Percentiles rank a stretch among this genome's conserved stretches.
These are phyloP conservation scores for Hyphopichia burtonii DNA, from an alignment of 1,139 yeast genomes.

Conservation along the genomic window DNA sequence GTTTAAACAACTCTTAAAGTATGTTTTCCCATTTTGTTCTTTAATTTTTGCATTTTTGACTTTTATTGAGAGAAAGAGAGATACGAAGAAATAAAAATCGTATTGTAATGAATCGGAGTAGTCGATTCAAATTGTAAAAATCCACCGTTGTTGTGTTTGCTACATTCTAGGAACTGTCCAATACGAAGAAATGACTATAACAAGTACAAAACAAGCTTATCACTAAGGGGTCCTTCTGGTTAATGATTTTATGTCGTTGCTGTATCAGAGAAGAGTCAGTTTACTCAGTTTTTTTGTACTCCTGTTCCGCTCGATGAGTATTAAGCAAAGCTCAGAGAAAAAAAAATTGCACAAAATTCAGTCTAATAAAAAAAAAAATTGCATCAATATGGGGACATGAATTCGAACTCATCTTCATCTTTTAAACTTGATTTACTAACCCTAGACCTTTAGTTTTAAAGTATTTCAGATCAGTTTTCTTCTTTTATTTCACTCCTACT, in stretches of 20 bases:
- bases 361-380: neutral
- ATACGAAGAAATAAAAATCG: neutral
- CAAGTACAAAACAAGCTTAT: too few relatives aligned
- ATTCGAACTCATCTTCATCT: neutral
- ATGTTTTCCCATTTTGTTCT: conserved; percentile 4
- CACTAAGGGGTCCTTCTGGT: too few relatives aligned
- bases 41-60: neutral
- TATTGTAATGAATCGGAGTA: too few relatives aligned
- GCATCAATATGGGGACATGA: neutral
- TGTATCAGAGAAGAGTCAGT: too few relatives aligned
- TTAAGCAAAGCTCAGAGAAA: too few relatives aligned
- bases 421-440: neutral
- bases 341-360: neutral
- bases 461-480: neutral
- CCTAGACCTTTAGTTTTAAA: neutral
- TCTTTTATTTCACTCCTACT: neutral
- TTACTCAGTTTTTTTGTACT: neutral
- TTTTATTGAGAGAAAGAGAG: neutral
- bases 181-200: too few relatives aligned
- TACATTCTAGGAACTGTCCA: too few relatives aligned
- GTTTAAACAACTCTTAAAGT: conserved; percentile 7
- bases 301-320: neutral
- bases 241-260: too few relatives aligned
- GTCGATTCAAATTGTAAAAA: too few relatives aligned
- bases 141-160: too few relatives aligned